These are phyloP conservation scores for Logfia minima DNA, from an alignment of 129 eudicot species.

Conservation along the genomic window DNA sequence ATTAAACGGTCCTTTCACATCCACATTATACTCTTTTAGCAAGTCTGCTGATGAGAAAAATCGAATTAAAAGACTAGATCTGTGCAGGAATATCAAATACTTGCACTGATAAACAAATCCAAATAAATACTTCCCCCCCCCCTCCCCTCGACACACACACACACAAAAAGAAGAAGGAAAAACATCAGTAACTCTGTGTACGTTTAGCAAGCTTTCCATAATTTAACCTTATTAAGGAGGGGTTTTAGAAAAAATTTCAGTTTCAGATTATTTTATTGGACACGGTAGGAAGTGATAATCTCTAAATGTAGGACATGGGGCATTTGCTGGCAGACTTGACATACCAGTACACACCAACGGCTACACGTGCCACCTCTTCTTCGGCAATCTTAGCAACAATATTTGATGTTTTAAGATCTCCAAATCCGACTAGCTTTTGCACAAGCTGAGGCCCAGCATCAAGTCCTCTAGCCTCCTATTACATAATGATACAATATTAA, in stretches of 20 bases:
- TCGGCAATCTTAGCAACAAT: slow-evolving; percentile 86
- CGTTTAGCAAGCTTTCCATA: too few species aligned
- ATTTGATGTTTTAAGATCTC: slow-evolving; percentile 77
- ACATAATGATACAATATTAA: neutral
- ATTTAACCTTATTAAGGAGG: too few species aligned
- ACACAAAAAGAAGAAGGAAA: neutral
- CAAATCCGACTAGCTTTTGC: slow-evolving; percentile 73
- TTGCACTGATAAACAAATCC: neutral
- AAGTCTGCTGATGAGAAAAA: slow-evolving; percentile 49
- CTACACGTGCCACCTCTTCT: slow-evolving; percentile 98
- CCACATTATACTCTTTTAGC: slow-evolving; percentile 72
- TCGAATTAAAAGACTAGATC: neutral
- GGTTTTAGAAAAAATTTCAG: too few species aligned
- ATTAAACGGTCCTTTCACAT: slow-evolving; percentile 89
- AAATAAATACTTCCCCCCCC: too few species aligned
- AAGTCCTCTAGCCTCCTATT: slow-evolving; percentile 95
- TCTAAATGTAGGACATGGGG: slow-evolving; percentile 75
- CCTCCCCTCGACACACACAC: too few species aligned
- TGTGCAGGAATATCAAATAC: neutral
- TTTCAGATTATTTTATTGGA: too few species aligned
- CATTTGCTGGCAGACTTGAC: slow-evolving; percentile 68
- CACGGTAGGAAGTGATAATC: slow-evolving; percentile 35
- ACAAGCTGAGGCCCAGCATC: slow-evolving; percentile 98
- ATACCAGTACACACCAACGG: slow-evolving; percentile 94
- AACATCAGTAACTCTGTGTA: neutral